These are phyloP conservation scores for Hansenula sp. DNA, from an alignment of 1,139 yeast species.

Conservation along the genomic window DNA sequence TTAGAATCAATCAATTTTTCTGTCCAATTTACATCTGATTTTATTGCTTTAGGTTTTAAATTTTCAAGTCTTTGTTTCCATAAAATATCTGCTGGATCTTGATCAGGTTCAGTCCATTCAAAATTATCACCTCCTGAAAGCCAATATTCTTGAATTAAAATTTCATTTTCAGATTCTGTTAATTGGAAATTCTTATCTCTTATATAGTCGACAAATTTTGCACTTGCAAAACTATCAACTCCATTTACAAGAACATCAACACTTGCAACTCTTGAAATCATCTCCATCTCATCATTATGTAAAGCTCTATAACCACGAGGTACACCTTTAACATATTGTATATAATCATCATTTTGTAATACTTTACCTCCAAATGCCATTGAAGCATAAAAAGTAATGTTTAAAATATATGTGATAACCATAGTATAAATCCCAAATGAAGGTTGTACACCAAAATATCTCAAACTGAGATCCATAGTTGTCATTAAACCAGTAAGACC, in stretches of 20 bases:
- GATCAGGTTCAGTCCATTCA: slow-evolving; percentile 71
- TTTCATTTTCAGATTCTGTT: slow-evolving; percentile 41
- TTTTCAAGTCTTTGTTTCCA: slow-evolving; percentile 35
- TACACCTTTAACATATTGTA: slow-evolving; percentile 64
- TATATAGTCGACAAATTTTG: slow-evolving; percentile 23
- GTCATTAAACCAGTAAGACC: slow-evolving; percentile 30
- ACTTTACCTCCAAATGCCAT: slow-evolving; percentile 53
- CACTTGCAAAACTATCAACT: slow-evolving; percentile 34
- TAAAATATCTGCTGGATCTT: slow-evolving; percentile 60
- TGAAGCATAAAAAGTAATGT: slow-evolving; percentile 56
- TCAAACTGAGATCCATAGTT: slow-evolving; percentile 28
- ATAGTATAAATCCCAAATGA: slow-evolving; percentile 41
- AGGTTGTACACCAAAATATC: slow-evolving; percentile 35
- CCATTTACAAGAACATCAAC: slow-evolving; percentile 55
- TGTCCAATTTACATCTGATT: slow-evolving; percentile 17
- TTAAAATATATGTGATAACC: slow-evolving; percentile 58
- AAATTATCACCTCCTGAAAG: slow-evolving; percentile 64
- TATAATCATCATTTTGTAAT: slow-evolving; percentile 54
- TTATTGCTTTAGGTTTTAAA: slow-evolving; percentile 9
- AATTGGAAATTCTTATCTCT: slow-evolving; percentile 27
- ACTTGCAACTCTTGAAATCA: slow-evolving; percentile 62
- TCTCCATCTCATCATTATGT: slow-evolving; percentile 65
- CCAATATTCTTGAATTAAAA: slow-evolving; percentile 65
- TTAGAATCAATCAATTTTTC: neutral
- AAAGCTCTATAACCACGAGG: slow-evolving; percentile 61